Percentiles rank a stretch among this genome's conserved stretches.
Evolutionary conservation across 2,329 filamentous ascomycete species (phyloP).

Genomic region (Trichoderma lentiforme): DNA sequence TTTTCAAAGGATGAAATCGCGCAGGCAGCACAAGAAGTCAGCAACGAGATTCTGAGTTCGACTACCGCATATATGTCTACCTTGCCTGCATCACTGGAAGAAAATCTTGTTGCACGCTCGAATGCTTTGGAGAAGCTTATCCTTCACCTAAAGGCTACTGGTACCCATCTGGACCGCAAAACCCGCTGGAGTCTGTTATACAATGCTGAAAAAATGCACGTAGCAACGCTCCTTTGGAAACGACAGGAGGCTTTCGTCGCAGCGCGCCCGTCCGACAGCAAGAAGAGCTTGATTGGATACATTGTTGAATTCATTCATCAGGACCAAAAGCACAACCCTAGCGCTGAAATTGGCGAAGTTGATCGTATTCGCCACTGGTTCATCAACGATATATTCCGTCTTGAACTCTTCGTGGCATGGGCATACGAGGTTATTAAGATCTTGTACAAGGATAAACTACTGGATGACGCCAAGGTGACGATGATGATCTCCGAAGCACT

Average conservation of each 20-base stretch:
- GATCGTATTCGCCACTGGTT: slow-evolving; percentile 87
- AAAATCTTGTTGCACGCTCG: slow-evolving; percentile 71
- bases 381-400: slow-evolving; percentile 66
- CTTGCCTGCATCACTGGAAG: slow-evolving; percentile 71
- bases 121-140: slow-evolving; percentile 74
- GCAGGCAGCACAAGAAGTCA: slow-evolving; percentile 72
- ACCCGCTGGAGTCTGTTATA: slow-evolving; percentile 80
- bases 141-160: slow-evolving; percentile 63
- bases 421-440: slow-evolving; percentile 73
- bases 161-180: slow-evolving; percentile 60
- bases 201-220: slow-evolving; percentile 85
- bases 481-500: slow-evolving; percentile 65
- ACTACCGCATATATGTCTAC: slow-evolving; percentile 70
- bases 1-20: slow-evolving; percentile 71
- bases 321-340: slow-evolving; percentile 67
- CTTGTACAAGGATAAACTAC: slow-evolving; percentile 59
- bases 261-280: slow-evolving; percentile 55
- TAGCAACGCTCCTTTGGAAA: slow-evolving; percentile 76
- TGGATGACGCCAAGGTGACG: slow-evolving; percentile 53
- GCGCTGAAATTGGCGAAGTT: slow-evolving; percentile 64
- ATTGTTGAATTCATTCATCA: slow-evolving; percentile 75
- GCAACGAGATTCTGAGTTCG: slow-evolving; percentile 76
- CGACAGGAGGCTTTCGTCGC: slow-evolving; percentile 68
- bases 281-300: slow-evolving; percentile 68
- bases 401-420: slow-evolving; percentile 76